These are phyloP conservation scores for Hebeloma cylindrosporum DNA, from an alignment of 768 basidiomycete species.

Conservation along the genomic window DNA sequence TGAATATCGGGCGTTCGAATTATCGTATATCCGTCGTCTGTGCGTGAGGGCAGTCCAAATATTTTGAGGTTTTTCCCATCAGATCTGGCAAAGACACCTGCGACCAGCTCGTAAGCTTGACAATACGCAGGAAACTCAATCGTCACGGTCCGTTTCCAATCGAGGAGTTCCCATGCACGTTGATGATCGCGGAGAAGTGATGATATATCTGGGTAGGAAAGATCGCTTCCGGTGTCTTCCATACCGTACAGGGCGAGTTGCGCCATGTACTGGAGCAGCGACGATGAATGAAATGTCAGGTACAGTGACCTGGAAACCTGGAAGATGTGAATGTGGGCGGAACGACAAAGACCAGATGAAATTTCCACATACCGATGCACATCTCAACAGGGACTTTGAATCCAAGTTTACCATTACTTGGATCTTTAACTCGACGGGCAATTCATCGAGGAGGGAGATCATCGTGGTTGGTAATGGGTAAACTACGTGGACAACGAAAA, in stretches of 20 bases:
- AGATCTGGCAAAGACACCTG: slow-evolving; percentile 2
- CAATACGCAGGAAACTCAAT: neutral
- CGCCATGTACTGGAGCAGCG: neutral
- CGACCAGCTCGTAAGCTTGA: slow-evolving; percentile 6
- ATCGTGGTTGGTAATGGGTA: too few relatives aligned
- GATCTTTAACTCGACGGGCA: too few relatives aligned
- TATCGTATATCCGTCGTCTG: neutral
- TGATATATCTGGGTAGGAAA: neutral
- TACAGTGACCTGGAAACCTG: neutral
- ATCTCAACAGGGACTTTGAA: too few relatives aligned
- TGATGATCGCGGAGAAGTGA: neutral
- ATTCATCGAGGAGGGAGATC: too few relatives aligned
- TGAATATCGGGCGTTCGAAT: neutral
- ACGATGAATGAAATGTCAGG: neutral
- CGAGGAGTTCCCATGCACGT: neutral
- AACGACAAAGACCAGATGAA: too few relatives aligned
- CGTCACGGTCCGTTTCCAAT: neutral
- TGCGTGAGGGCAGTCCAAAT: neutral
- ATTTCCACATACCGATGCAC: too few relatives aligned
- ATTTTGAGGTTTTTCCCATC: neutral
- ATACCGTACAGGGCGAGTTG: neutral
- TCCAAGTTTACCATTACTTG: too few relatives aligned
- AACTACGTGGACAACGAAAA: too few relatives aligned
- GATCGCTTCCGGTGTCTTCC: neutral
- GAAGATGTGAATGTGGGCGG: too few relatives aligned